phyloP scores from a whole-genome alignment of 768 basidiomycete species.

The Hysterangium stoloniferum region DNA sequence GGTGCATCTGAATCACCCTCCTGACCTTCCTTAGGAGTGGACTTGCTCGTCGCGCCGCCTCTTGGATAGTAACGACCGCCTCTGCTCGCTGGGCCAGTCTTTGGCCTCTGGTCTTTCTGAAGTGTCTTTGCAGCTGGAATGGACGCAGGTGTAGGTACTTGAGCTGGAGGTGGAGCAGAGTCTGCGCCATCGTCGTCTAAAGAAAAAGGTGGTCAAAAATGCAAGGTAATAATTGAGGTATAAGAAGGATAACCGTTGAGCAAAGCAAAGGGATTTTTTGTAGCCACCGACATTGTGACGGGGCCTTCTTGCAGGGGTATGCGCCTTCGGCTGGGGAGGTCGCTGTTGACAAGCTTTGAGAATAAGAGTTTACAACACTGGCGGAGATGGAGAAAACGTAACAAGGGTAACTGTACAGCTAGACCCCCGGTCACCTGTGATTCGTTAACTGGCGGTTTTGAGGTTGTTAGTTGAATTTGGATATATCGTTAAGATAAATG shows the following conservation, averaged over 20 bases:
- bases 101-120: constrained; percentile 30
- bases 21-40: constrained; percentile 28
- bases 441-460: neutral
- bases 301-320: constrained; percentile 41
- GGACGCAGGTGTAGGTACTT: constrained; percentile 21
- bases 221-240: neutral
- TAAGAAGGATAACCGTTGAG: constrained; percentile 51
- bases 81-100: constrained; percentile 54
- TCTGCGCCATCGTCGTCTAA: constrained; percentile 10
- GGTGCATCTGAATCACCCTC: constrained; percentile 17
- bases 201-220: neutral
- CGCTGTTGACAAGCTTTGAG: no score
- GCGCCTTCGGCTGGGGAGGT: neutral
- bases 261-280: constrained; percentile 78
- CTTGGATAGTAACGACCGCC: constrained; percentile 65
- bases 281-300: constrained; percentile 87
- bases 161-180: constrained; percentile 31
- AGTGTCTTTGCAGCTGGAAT: constrained; percentile 28
- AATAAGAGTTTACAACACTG: neutral
- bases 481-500: neutral
- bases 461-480: no score
- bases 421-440: constrained; percentile 11
- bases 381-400: neutral
- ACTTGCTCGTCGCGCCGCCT: constrained; percentile 46
- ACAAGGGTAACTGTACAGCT: constrained; percentile 16